Base-by-base conservation (phyloP, 768 basidiomycete species). In the Serendipita sp. region DNA sequence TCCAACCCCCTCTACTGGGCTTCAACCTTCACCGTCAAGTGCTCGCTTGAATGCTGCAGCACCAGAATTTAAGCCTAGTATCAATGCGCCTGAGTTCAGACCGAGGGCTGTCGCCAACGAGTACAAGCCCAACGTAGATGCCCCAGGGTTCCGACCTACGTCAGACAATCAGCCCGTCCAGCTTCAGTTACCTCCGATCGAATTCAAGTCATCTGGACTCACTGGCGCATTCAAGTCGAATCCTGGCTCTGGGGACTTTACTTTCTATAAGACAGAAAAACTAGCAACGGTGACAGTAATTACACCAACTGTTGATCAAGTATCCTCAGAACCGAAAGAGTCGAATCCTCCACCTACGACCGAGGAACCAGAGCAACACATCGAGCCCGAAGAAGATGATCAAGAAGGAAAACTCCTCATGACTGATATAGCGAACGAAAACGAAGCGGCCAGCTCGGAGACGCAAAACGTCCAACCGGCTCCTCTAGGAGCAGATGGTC, bases 21-120 rank as follows among this genome's bases (percentile, higher is more conserved):
- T 55, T 64, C 71, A 64, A 53, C 78, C 79, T 15, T 67, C 71
- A n/a, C 70, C 76, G 15, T 80, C 80, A 0, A 70, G 84, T 55
- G 82, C 82, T 68, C 81, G 84, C n/a, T 80, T 92, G 64, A 92
- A 91, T 70, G 82, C 82, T 3, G 79, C 84, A 23, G 90, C 90
- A 2, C 80, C 80, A 13, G 90, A 90, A 72, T 92, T 92, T 74
- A 90, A 85, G 70, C 90, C 90, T 5, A 60, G n/a, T 36, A 4
- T 33, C 55, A 60, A n/a, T n/a, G 36, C 36, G 10, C 4, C 55
- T 27, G 55, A 16, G 16, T 60, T 60, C 27, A 60, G 34, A 34
- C 55, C 55, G 8, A 60, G 55, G 16, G 10, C 18, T 18, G 55
- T 29, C 34, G 55, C 55, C 4, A 27, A 27, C 10, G 55, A 60